Evolutionary conservation across 2,329 filamentous ascomycete species (phyloP), one percentile per base, ranked within the genome.

Genomic region (Aspergillus hortae): DNA sequence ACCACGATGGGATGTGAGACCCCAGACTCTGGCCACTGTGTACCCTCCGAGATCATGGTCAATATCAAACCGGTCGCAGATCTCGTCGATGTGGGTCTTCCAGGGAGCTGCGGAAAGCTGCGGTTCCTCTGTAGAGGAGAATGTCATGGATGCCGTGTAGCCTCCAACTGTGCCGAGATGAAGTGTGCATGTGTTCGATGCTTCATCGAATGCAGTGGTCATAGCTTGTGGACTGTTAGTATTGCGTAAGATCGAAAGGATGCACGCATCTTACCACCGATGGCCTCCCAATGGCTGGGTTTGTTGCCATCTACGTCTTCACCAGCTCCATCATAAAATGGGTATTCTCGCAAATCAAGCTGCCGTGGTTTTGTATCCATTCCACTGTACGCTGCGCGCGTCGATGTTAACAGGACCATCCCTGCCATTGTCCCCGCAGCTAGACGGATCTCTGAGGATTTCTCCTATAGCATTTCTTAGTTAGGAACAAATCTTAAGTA

Each of bases 1-100:
- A 27, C 77, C 75, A 19, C 74, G 72, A 15, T 77, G 61, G 15
- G 78, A 77, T 10, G 76, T 72, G 5, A 83, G 66, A 2, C 83
- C 83, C 77, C 80, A 84, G 6, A 77, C 71, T 54, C 77, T 77
- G 6, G 76, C 71, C n/a, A 74, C 65, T 6, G 76, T 73, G 47
- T 78, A 67, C 5, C 77, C 77, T 19, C 74, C 75, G 2, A 84
- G 69, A 45, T 79, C 76, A 42, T 77, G 70, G 35, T 77, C 71
- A 3, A 75, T 68, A 56, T 79, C 77, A 61, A 79, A 85, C 30
- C 63, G 64, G 23, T 69, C 69, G n/a, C 68, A 63, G 36, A 67
- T 60, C 5, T 61, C 59, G 33, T 70, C 67, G 14, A 72, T 44
- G 17, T 64, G 50, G 10, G 59, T 60, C 41, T 58, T 63, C 69